Percentiles rank a stretch among this genome's conserved stretches.
phyloP scores from a whole-genome alignment of 73 alveolate genomes.

The Effrenium voratum region DNA sequence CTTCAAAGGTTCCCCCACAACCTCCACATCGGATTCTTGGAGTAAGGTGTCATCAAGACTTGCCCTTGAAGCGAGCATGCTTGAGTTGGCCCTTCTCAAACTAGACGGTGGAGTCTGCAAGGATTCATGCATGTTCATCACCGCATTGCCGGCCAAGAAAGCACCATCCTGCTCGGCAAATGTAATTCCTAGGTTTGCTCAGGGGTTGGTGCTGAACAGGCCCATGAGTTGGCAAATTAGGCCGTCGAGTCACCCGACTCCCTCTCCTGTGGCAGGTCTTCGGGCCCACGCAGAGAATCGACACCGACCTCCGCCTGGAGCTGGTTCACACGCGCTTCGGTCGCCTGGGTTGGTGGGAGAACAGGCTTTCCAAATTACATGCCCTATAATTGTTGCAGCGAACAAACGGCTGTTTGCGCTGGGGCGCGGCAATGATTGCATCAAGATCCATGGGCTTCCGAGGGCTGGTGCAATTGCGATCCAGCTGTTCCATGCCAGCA shows the following conservation, averaged over 20 bases:
- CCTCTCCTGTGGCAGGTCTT: no score
- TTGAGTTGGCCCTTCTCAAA: no score
- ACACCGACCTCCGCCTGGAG: no score
- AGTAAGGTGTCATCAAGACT: neutral
- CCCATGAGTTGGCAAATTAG: no score
- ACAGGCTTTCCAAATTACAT: no score
- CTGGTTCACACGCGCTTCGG: no score
- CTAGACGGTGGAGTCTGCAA: neutral
- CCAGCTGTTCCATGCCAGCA: neutral
- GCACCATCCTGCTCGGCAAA: conserved; percentile 12
- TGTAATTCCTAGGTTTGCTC: neutral
- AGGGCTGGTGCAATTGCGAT: neutral
- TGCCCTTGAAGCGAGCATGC: neutral
- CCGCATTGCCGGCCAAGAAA: neutral
- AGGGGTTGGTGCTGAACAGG: neutral
- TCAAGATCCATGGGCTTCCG: neutral
- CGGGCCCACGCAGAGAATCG: no score
- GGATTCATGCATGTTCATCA: neutral
- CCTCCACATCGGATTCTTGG: no score
- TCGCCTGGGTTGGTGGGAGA: no score
- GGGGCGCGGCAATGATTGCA: neutral
- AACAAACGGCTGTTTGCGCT: neutral
- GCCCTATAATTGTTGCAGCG: no score
- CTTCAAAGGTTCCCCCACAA: no score
- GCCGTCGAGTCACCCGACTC: no score